Evolutionary conservation across 2,329 filamentous ascomycete species (phyloP).

Genomic region (Plenodomus tracheiphilus): DNA sequence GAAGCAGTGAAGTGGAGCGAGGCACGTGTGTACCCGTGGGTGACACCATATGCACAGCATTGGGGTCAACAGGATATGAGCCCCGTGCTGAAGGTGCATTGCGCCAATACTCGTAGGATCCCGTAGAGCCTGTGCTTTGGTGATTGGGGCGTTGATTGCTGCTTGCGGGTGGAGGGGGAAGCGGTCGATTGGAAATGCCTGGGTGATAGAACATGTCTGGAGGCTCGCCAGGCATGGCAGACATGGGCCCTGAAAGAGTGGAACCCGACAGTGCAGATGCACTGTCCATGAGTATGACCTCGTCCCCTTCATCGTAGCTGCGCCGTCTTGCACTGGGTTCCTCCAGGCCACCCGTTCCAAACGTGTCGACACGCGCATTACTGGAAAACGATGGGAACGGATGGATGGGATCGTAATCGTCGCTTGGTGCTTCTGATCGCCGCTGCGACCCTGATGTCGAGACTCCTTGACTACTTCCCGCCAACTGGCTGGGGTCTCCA

Average conservation of each 20-base stretch:
- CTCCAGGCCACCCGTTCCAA: slow-evolving; percentile 85
- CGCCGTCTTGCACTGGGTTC: slow-evolving; percentile 71
- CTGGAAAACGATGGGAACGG: slow-evolving; percentile 60
- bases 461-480: slow-evolving; percentile 44
- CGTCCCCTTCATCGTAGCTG: slow-evolving; percentile 93
- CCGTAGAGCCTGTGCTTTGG: slow-evolving; percentile 35
- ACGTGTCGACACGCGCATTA: slow-evolving; percentile 79
- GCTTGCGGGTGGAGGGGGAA: slow-evolving; percentile 67
- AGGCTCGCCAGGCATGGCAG: slow-evolving; percentile 60
- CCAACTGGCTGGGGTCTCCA: slow-evolving; percentile 51
- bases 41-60: slow-evolving; percentile 35
- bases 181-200: slow-evolving; percentile 65
- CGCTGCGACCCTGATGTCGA: slow-evolving; percentile 53
- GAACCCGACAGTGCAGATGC: slow-evolving; percentile 29
- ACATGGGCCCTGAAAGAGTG: slow-evolving; percentile 25
- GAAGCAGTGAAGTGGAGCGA: slow-evolving; percentile 67
- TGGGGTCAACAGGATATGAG: slow-evolving; percentile 38
- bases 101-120: slow-evolving; percentile 53
- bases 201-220: slow-evolving; percentile 95
- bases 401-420: slow-evolving; percentile 55
- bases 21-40: slow-evolving; percentile 39
- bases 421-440: slow-evolving; percentile 48
- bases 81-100: slow-evolving; percentile 35
- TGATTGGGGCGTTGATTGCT: slow-evolving; percentile 51
- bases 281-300: slow-evolving; percentile 56